Base-by-base conservation (phyloP, 1,284 basidiomycete genomes). In the Sanghuangporus baumii region DNA sequence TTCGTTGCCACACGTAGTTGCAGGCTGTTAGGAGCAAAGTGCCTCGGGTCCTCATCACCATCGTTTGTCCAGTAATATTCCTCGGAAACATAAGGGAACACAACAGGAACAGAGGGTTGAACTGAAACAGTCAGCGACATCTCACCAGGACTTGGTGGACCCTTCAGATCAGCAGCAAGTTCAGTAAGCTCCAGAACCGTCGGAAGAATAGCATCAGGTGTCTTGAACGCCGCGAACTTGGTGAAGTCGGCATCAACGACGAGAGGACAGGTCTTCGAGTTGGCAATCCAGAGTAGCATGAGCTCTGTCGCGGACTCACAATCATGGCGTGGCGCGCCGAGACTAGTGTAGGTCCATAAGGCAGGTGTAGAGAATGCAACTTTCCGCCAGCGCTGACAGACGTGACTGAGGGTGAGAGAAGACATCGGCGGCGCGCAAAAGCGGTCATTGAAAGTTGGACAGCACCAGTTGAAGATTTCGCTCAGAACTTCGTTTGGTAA, bases 381-480 rank as follows among this genome's bases (percentile, higher is more conserved):
- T 31, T 43, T 43, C 6, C 63, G 60, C 63, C 63, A 65, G 0
- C 34, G 12, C 12, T 43, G 38, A 41, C 59, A 65, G 26, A 65
- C 59, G 20, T 65, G 63, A 36, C 51, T 51, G 18, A 65, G 41
- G 20, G 40, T 23, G 16, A 65, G 52, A 41, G 41, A 14, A 8
- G 57, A 50, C 43, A 55, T 46, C 16, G 62, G 50, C 12, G 38
- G 34, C n/a, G 57, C 34, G n/a, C 31, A 58, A 37, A 52, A 47
- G 18, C 57, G 58, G 34, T 55, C 50, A 51, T n/a, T 37, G 31
- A 60, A 38, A 16, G 57, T 55, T 16, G 62, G 58, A 26, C 57
- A 64, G 34, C 58, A 60, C 62, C 62, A 64, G 20, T 1, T 14
- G 23, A 60, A 64, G 43, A 64, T 64, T 11, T 64, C 62, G 38